phyloP scores from a whole-genome alignment of 257 asterid genomes.

The Ilex asprella region DNA sequence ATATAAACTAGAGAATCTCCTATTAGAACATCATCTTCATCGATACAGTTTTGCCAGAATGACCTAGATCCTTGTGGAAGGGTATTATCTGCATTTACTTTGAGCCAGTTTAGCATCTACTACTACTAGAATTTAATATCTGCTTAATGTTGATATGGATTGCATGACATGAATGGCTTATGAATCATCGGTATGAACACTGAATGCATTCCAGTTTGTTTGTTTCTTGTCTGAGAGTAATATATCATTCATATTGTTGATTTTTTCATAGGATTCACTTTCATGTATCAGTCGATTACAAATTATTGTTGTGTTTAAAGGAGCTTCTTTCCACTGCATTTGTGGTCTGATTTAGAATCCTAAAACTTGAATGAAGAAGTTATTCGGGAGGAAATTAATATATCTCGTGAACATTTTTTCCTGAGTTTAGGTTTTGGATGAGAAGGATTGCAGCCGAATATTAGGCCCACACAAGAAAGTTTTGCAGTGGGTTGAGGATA shows the following conservation, averaged over 20 bases:
- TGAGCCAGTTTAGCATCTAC: too few species aligned
- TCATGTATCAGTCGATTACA: background rate
- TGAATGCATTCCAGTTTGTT: too few species aligned
- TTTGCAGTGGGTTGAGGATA: conserved; percentile 52
- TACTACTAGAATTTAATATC: too few species aligned
- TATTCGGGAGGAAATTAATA: background rate
- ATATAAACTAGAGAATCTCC: background rate
- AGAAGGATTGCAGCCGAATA: conserved; percentile 47
- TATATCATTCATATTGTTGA: background rate
- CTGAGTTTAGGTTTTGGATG: conserved; percentile 37
- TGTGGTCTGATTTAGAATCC: background rate
- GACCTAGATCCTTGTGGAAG: too few species aligned
- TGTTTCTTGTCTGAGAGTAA: too few species aligned
- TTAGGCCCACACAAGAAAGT: conserved; percentile 49
- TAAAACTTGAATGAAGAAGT: background rate
- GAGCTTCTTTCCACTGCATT: background rate
- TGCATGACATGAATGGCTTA: too few species aligned
- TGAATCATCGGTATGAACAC: too few species aligned
- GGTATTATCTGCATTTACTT: too few species aligned
- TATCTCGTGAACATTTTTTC: background rate
- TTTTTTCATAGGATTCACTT: background rate
- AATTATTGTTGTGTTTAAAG: background rate
- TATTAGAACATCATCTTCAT: too few species aligned
- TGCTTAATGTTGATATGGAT: too few species aligned
- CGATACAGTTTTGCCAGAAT: too few species aligned